Conservation (phyloP, 805 yeast species). For the Lipomyces orientalis region DNA sequence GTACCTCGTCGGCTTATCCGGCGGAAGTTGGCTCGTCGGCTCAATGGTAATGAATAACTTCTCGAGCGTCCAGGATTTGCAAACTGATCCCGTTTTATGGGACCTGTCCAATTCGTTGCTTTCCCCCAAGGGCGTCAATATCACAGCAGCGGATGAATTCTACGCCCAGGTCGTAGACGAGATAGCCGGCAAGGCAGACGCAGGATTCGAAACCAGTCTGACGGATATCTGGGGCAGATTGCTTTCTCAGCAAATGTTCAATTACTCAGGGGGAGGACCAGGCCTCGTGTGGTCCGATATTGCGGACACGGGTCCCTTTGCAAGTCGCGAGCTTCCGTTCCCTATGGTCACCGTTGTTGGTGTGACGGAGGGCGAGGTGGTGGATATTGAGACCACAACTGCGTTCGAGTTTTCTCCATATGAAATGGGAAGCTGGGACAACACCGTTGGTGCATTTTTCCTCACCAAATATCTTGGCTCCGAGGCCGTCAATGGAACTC, state of each 20-base stretch:
- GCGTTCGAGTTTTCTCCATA: conserved; percentile 58
- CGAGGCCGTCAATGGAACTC: conserved; percentile 61
- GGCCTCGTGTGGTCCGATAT: conserved; percentile 64
- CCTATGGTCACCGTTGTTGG: conserved; percentile 64
- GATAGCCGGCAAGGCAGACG: conserved; percentile 56
- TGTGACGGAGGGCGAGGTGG: conserved; percentile 52
- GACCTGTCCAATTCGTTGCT: conserved; percentile 41
- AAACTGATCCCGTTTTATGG: conserved; percentile 42
- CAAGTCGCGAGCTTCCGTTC: conserved; percentile 69
- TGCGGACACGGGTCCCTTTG: conserved; percentile 64
- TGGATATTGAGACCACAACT: conserved; percentile 70
- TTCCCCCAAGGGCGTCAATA: conserved; percentile 35
- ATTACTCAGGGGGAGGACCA: conserved; percentile 63
- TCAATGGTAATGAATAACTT: conserved; percentile 52
- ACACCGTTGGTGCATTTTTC: conserved; percentile 67
- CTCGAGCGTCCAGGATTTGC: conserved; percentile 44
- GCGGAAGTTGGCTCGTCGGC: conserved; percentile 74
- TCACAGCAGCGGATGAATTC: conserved; percentile 58
- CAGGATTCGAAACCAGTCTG: conserved; percentile 71
- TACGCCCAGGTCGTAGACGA: conserved; percentile 53
- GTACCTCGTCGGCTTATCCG: conserved; percentile 70
- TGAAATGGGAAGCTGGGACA: conserved; percentile 89
- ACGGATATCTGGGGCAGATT: conserved; percentile 86
- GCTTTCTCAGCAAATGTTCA: conserved; percentile 74
- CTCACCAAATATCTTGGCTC: conserved; percentile 76